Conservation (phyloP, 1,284 basidiomycete genomes). For the Apiotrichum brassicae region DNA sequence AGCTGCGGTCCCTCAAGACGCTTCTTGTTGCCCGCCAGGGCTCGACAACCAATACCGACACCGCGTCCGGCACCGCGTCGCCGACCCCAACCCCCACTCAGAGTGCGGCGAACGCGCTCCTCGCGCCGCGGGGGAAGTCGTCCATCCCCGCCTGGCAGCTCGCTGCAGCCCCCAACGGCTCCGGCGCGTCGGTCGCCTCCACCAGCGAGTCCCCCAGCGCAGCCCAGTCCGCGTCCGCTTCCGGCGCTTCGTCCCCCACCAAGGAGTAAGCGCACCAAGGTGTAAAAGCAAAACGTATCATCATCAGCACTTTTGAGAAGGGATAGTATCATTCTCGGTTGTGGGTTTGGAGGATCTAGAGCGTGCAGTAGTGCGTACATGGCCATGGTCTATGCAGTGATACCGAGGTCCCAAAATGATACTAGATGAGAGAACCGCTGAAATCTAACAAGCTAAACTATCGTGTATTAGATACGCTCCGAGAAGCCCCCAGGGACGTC, state of each 20-base stretch:
- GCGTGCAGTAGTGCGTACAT: not conserved
- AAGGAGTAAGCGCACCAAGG: slow-evolving; percentile 7
- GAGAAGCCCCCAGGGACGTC: not conserved
- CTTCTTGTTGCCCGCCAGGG: slow-evolving; percentile 70
- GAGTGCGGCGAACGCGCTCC: slow-evolving; percentile 39
- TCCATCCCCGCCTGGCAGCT: slow-evolving; percentile 81
- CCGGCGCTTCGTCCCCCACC: slow-evolving; percentile 12
- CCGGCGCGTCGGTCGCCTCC: slow-evolving; percentile 2
- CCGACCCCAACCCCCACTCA: slow-evolving; percentile 17
- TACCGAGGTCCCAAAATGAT: not conserved
- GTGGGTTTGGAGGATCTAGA: not conserved
- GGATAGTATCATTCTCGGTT: not conserved
- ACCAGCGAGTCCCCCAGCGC: not conserved
- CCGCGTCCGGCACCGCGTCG: not conserved
- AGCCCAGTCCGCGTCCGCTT: slow-evolving; percentile 10
- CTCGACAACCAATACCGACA: slow-evolving; percentile 47
- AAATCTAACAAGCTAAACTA: not conserved
- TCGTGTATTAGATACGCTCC: not conserved
- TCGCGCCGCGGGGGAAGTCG: slow-evolving; percentile 53
- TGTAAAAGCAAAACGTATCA: not conserved
- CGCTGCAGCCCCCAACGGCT: slow-evolving; percentile 35
- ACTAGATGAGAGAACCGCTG: not conserved
- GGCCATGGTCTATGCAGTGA: slow-evolving; percentile 2
- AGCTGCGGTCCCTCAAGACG: slow-evolving; percentile 90
- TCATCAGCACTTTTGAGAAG: not conserved